A percentile compares a stretch with the other conserved stretches of the same genome.
phyloP scores from a whole-genome alignment of 352 stramenopile species.

The Globisporangium sylvaticum region DNA sequence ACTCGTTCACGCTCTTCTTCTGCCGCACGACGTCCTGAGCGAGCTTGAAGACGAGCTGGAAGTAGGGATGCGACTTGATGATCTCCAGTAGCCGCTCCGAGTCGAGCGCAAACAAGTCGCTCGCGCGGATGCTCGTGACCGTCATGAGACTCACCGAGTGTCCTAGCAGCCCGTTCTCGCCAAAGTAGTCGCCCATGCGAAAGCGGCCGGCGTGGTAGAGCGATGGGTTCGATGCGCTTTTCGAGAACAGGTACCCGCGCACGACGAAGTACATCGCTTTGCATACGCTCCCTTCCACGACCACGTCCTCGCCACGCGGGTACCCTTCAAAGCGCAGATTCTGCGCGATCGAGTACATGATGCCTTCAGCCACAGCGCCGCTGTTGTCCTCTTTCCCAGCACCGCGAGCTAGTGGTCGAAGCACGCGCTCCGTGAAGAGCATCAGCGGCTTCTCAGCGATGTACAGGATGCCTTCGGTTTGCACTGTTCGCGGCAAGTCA shows the following conservation, averaged over 20 bases:
- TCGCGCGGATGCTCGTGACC: slow-evolving; percentile 47
- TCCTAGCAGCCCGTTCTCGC: slow-evolving; percentile 44
- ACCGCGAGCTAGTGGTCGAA: slow-evolving; percentile 27
- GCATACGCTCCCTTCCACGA: slow-evolving; percentile 59
- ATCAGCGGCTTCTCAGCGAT: slow-evolving; percentile 43
- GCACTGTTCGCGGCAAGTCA: slow-evolving; percentile 42
- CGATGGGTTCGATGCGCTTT: slow-evolving; percentile 39
- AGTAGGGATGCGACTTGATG: slow-evolving; percentile 36
- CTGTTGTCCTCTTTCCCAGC: slow-evolving; percentile 7
- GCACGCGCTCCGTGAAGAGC: slow-evolving; percentile 38
- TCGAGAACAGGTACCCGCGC: slow-evolving; percentile 45
- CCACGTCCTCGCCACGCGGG: slow-evolving; percentile 46
- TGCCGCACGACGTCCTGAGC: slow-evolving; percentile 33
- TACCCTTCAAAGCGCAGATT: slow-evolving; percentile 63
- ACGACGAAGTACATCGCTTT: slow-evolving; percentile 72
- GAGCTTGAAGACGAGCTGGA: slow-evolving; percentile 37
- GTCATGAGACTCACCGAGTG: slow-evolving; percentile 53
- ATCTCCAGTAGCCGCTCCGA: slow-evolving; percentile 43
- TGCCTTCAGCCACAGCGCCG: background rate
- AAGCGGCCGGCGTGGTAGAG: slow-evolving; percentile 48
- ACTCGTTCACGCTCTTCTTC: slow-evolving; percentile 27
- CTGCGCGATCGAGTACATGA: slow-evolving; percentile 42
- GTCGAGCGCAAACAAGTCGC: slow-evolving; percentile 55
- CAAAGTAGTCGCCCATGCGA: slow-evolving; percentile 52
- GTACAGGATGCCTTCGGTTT: slow-evolving; percentile 39